Percentiles rank a stretch among this genome's conserved stretches.
phyloP scores from a whole-genome alignment of 805 yeast genomes.

The Pichia pseudocactophila region DNA sequence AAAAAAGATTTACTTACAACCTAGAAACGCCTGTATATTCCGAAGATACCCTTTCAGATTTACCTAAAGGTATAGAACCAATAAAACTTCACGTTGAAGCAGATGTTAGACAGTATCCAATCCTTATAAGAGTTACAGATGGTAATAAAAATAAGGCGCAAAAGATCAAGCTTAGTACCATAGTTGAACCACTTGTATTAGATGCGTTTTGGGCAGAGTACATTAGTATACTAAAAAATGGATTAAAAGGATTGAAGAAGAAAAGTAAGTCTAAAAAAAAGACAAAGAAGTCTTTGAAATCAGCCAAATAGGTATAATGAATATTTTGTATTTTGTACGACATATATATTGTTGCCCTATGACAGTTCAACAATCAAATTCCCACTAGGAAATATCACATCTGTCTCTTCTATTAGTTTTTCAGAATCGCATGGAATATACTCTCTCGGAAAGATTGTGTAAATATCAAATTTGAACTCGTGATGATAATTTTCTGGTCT shows the following conservation, averaged over 20 bases:
- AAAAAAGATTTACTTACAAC: slow-evolving; percentile 38
- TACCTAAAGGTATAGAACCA: slow-evolving; percentile 12
- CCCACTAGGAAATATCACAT: slow-evolving; percentile 54
- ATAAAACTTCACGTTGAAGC: slow-evolving; percentile 6
- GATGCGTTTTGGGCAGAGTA: slow-evolving; percentile 74
- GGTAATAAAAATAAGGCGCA: slow-evolving; percentile 42
- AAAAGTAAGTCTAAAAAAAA: slow-evolving; percentile 73
- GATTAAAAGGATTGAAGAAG: slow-evolving; percentile 69
- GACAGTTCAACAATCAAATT: slow-evolving; percentile 34
- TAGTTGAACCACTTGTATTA: slow-evolving; percentile 51
- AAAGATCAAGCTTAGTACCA: slow-evolving; percentile 61
- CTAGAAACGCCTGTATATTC: slow-evolving; percentile 15
- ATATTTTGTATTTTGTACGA: not conserved
- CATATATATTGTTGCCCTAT: not conserved
- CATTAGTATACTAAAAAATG: slow-evolving; percentile 56
- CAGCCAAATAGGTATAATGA: slow-evolving; percentile 3
- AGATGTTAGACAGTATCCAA: slow-evolving; percentile 33
- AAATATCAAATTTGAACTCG: slow-evolving; percentile 39
- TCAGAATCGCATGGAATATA: slow-evolving; percentile 29
- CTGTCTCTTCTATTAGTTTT: slow-evolving; percentile 32
- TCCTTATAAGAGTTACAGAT: slow-evolving; percentile 61
- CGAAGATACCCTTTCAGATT: slow-evolving; percentile 9
- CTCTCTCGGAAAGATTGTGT: slow-evolving; percentile 49
- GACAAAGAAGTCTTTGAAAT: slow-evolving; percentile 30
- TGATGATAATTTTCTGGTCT: slow-evolving; percentile 33